Evolutionary conservation across 352 stramenopile genomes (phyloP), one percentile per base, ranked within the genome.

Genomic region (Phytopythium boreale): DNA sequence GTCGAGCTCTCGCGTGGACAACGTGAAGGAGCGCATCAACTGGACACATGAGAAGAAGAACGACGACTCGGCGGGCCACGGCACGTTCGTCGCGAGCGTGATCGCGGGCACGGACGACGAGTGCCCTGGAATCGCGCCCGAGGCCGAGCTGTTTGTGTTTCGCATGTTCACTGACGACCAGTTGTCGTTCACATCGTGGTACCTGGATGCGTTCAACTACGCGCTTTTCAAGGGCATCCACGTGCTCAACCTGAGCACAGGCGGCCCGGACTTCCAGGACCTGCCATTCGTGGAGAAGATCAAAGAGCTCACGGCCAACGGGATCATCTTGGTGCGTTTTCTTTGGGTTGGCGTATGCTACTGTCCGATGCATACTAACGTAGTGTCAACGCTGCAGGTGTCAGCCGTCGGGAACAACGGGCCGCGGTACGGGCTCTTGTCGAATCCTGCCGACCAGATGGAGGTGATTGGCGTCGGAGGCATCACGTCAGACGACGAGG

Each of bases 131-230:
- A 79, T 96, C 53, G 88, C 89, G 11, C 89, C 88, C 0, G 82
- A 93, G 49, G 80, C 82, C 14, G 72, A 91, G 46, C 62, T 97
- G 29, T 89, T 84, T 36, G 76, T 94, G 36, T 96, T 96, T 22
- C 79, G 85, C 26, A 92, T 95, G 62, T 97, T 97, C 70, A 96
- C 84, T 10, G 79, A 72, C n/a, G 72, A 92, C 17, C 87, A 94
- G 59, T 68, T 95, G 34, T 93, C 85, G 27, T 97, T 95, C 63
- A 97, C 89, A 27, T 93, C 88, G 15, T 97, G 88, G 89, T 96
- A 96, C 68, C 75, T 96, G 5, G 89, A 97, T 58, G 89, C 88
- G 8, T 95, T 97, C 69, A 97, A 97, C 62, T 96, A 95, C 65
- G 84, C 88, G 20, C 61, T 96, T 7, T 93, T 87, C 55, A 76